Evolutionary conservation across 1,284 basidiomycete genomes (phyloP), one percentile per base, ranked within the genome.

Genomic region (Retiboletus flavoniger): DNA sequence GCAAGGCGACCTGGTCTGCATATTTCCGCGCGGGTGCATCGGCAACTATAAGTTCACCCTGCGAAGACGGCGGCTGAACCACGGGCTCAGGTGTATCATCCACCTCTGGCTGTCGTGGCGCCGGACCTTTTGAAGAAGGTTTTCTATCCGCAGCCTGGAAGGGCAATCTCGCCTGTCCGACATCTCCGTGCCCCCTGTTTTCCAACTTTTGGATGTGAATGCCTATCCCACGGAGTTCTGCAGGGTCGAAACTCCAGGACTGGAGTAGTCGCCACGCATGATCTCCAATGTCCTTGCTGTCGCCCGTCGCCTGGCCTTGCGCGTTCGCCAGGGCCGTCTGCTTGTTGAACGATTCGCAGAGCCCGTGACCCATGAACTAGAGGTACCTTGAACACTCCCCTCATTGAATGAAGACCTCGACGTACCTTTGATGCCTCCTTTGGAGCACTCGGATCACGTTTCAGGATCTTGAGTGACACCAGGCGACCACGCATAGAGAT

Each of bases 131-230:
- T 16, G 50, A 57, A 11, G 16, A 28, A 5, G 47, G 42, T 32
- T 36, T 58, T 35, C 26, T 54, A 13, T 56, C 50, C 14, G 65
- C 54, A 51, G 60, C 68, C 50, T 74, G 76, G 69, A 90, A 91
- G 0, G 77, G 73, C 19, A 89, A 67, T 17, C 74, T 73, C 2
- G 71, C 76, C 63, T 89, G 88, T 7, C 80, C 74, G 10, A 64
- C 56, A 31, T 63, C 57, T 40, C 54, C 21, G 49, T 57, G 50
- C 59, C 64, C 53, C 28, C 57, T 53, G 21, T 79, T 68, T 66
- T 95, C 93, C 0, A 97, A 78, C 69, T 95, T 97, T 64, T 90
- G 87, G n/a, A 98, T 83, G 65, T 94, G 93, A 24, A 99, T 89
- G 0, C 92, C 93, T 50, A 99, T 83, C 0, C 96, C 96, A n/a